Conservation (phyloP, 306 rosid species). For the Rosa chinensis region DNA sequence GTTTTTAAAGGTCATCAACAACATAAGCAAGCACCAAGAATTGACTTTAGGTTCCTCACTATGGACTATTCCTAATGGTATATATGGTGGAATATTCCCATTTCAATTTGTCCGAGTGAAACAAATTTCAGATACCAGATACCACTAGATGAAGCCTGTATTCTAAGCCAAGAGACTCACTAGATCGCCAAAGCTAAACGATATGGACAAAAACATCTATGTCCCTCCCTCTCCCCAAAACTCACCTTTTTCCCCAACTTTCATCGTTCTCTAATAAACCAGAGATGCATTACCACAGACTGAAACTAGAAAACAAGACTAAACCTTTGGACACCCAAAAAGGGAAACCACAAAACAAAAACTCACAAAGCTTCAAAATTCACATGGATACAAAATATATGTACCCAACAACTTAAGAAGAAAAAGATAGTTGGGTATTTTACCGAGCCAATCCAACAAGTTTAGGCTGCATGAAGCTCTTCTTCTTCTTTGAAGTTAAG, state of each 20-base stretch:
- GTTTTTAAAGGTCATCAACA: neutral
- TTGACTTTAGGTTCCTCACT: slow-evolving; percentile 25
- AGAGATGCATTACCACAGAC: neutral
- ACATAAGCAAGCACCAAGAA: slow-evolving; percentile 17
- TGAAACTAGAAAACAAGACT: slow-evolving; percentile 14
- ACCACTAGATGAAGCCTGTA: slow-evolving; percentile 5
- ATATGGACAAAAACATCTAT: slow-evolving; percentile 23
- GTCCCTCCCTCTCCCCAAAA: slow-evolving; percentile 14
- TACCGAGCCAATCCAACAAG: slow-evolving; percentile 35
- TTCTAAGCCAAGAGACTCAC: slow-evolving; percentile 6
- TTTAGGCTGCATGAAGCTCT: slow-evolving; percentile 37
- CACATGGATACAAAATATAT: neutral
- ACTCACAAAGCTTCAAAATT: slow-evolving; percentile 15
- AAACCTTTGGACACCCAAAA: slow-evolving; percentile 11
- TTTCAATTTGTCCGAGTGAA: neutral
- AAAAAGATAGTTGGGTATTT: neutral
- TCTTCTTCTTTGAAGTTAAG: slow-evolving; percentile 39
- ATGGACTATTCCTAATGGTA: slow-evolving; percentile 22
- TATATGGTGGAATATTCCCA: slow-evolving; percentile 35
- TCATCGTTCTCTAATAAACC: slow-evolving; percentile 7
- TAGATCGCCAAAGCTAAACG: slow-evolving; percentile 10
- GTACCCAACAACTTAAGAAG: neutral
- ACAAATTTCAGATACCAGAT: slow-evolving; percentile 14
- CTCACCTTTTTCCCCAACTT: neutral
- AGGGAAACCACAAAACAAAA: slow-evolving; percentile 24